Evolutionary conservation across 2,329 filamentous ascomycete species (phyloP).

Genomic region (Ophiostoma sp.): DNA sequence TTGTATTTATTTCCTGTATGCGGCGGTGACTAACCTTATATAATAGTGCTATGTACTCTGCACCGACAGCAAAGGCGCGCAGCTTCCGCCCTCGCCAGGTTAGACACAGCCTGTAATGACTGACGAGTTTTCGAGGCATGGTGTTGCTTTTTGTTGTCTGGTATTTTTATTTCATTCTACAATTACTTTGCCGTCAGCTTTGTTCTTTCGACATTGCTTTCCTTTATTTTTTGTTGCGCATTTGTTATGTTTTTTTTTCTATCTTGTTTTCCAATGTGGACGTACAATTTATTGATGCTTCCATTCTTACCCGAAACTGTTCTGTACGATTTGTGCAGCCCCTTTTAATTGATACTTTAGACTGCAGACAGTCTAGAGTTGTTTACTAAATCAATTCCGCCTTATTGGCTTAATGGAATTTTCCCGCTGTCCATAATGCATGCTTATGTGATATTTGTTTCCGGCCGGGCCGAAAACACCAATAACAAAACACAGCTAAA

Average conservation of each 20-base stretch:
- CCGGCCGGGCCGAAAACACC: background rate
- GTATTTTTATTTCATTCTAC: background rate
- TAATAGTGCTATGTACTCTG: constrained; percentile 16
- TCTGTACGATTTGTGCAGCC: background rate
- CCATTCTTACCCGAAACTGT: background rate
- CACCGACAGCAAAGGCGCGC: constrained; percentile 8
- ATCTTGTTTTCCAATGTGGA: background rate
- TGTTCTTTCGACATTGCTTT: background rate
- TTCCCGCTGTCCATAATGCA: background rate
- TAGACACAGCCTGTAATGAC: constrained; percentile 16
- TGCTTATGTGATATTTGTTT: background rate
- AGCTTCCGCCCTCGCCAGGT: constrained; percentile 17
- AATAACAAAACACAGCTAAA: background rate
- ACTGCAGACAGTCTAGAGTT: background rate
- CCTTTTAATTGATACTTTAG: background rate
- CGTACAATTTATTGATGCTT: background rate
- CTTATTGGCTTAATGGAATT: background rate
- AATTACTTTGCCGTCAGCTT: background rate
- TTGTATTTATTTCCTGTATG: background rate
- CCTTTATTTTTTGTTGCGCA: background rate
- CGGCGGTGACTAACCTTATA: background rate
- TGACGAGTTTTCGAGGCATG: background rate
- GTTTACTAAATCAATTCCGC: background rate
- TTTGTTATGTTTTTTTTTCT: background rate
- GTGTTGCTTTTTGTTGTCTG: background rate